Conservation (phyloP, 768 basidiomycete genomes). For the Pleurotus tuber-regium region DNA sequence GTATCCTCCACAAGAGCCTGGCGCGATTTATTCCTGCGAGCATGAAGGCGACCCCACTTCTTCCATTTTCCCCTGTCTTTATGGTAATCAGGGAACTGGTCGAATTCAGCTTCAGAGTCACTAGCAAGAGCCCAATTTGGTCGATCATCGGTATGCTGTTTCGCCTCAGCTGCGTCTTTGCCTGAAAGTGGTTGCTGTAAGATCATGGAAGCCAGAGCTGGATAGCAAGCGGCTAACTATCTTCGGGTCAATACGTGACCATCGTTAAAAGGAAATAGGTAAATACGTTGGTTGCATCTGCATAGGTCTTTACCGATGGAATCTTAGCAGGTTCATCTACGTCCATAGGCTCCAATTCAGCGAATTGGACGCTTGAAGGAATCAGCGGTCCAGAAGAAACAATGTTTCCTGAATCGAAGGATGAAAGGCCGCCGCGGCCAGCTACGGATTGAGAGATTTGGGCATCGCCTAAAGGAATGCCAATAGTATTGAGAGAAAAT, state of each 20-base stretch:
- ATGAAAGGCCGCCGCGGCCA: no score
- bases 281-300: slow-evolving; percentile 38
- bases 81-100: no score
- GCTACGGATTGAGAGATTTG: no score
- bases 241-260: not conserved
- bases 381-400: not conserved
- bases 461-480: no score
- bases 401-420: no score
- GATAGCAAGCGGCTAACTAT: slow-evolving; percentile 32
- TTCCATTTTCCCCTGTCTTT: no score
- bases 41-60: no score
- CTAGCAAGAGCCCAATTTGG: slow-evolving; percentile 37
- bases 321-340: slow-evolving; percentile 13
- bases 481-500: no score
- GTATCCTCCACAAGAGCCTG: no score
- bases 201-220: slow-evolving; percentile 30
- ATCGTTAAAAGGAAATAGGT: not conserved
- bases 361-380: not conserved
- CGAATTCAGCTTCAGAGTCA: slow-evolving; percentile 8
- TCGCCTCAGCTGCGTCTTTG: not conserved
- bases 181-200: slow-evolving; percentile 28
- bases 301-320: slow-evolving; percentile 31
- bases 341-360: not conserved
- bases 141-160: slow-evolving; percentile 24
- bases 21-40: no score